Percentiles rank a stretch among this genome's conserved stretches.
These are phyloP conservation scores for Comarum palustre DNA, from an alignment of 306 rosid genomes.

Conservation along the genomic window DNA sequence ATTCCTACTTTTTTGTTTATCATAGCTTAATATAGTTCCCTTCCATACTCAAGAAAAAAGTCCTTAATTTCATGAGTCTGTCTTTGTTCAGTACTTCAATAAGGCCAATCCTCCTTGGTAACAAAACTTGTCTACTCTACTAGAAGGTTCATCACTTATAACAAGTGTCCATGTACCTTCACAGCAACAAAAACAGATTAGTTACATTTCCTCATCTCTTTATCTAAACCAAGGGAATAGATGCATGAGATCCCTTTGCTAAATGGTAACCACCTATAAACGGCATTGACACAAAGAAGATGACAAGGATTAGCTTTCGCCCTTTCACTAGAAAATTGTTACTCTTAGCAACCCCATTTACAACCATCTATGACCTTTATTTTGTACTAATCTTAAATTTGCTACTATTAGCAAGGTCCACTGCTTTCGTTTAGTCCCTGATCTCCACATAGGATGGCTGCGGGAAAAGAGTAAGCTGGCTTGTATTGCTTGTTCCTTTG, in stretches of 20 bases:
- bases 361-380: background rate
- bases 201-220: background rate
- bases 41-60: background rate
- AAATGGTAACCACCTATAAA: background rate
- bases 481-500: background rate
- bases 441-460: background rate
- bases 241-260: background rate
- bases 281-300: background rate
- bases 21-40: background rate
- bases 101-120: constrained; percentile 6
- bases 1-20: background rate
- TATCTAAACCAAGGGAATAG: background rate
- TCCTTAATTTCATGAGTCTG: background rate
- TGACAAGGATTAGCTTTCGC: background rate
- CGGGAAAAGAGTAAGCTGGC: background rate
- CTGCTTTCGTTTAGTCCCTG: background rate
- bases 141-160: constrained; percentile 9
- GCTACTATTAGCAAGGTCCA: background rate
- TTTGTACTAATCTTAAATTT: background rate
- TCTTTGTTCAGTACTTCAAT: background rate
- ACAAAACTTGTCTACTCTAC: background rate
- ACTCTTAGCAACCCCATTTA: background rate
- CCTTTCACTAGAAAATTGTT: background rate
- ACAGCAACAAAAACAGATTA: background rate
- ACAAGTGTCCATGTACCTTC: background rate